phyloP scores from a whole-genome alignment of 2,329 filamentous ascomycete species.

The Colletotrichum lini region DNA sequence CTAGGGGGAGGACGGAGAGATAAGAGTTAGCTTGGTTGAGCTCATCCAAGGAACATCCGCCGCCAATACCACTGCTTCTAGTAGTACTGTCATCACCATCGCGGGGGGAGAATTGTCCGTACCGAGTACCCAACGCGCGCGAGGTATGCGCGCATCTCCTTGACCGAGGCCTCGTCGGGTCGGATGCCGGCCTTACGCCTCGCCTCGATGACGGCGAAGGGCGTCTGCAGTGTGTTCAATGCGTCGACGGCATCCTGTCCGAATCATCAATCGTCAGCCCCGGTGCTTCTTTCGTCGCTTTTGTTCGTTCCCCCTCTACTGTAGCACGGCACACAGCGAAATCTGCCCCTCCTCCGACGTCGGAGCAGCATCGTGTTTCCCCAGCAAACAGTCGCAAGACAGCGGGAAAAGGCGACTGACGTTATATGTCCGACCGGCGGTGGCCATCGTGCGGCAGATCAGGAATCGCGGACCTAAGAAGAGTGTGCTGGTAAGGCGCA shows the following conservation, averaged over 20 bases:
- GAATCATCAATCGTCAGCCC: background rate
- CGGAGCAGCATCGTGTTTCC: constrained; percentile 3
- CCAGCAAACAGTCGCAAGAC: too few relatives aligned
- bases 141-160: constrained; percentile 86
- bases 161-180: constrained; percentile 72
- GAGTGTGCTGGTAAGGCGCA: constrained; percentile 21
- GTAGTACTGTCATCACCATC: too few relatives aligned
- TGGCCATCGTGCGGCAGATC: constrained; percentile 34
- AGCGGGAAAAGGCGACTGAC: constrained; percentile 13
- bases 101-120: background rate
- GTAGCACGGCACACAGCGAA: background rate
- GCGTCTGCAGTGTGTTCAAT: constrained; percentile 92
- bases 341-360: constrained; percentile 9
- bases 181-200: constrained; percentile 81
- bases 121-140: constrained; percentile 48
- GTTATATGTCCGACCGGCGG: constrained; percentile 37
- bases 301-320: background rate
- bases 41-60: background rate
- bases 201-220: constrained; percentile 84
- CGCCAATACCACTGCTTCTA: too few relatives aligned
- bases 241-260: constrained; percentile 86
- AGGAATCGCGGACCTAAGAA: background rate
- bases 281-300: too few relatives aligned
- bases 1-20: background rate
- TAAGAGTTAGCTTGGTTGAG: background rate